A percentile compares a stretch with the other conserved stretches of the same genome.
Conservation (phyloP, 2,329 filamentous ascomycete species). For the Fusarium continuum region DNA sequence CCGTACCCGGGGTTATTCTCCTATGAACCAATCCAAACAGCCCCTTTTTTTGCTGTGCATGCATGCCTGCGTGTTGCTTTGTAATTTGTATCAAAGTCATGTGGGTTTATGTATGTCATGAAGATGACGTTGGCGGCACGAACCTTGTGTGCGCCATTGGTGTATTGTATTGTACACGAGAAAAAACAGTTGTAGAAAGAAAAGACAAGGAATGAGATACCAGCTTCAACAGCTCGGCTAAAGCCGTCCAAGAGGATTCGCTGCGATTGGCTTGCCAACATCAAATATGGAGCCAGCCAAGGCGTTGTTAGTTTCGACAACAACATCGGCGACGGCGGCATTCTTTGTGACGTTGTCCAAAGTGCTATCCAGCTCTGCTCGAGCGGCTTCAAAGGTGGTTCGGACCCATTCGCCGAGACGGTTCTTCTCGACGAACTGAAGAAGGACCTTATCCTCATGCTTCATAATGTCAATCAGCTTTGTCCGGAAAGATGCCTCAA, state of each 20-base stretch:
- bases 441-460: constrained; percentile 74
- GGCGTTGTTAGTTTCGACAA: constrained; percentile 3
- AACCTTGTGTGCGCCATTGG: neutral
- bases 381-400: constrained; percentile 51
- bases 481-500: constrained; percentile 70
- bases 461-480: constrained; percentile 77
- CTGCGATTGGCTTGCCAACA: constrained; percentile 10
- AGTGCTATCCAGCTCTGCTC: constrained; percentile 46
- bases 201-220: neutral
- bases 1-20: constrained; percentile 17
- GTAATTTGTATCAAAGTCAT: constrained; percentile 7
- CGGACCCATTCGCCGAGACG: constrained; percentile 74
- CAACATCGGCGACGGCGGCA: constrained; percentile 1
- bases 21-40: constrained; percentile 29
- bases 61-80: constrained; percentile 13
- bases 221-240: neutral
- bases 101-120: constrained; percentile 8
- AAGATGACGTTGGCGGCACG: constrained; percentile 4
- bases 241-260: constrained; percentile 16
- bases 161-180: constrained; percentile 23
- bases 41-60: constrained; percentile 19
- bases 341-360: constrained; percentile 47
- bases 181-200: neutral
- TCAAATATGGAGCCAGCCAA: constrained; percentile 36
- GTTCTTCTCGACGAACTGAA: constrained; percentile 71